phyloP scores from a whole-genome alignment of 208 protist genomes.

The Angomonas deanei region DNA sequence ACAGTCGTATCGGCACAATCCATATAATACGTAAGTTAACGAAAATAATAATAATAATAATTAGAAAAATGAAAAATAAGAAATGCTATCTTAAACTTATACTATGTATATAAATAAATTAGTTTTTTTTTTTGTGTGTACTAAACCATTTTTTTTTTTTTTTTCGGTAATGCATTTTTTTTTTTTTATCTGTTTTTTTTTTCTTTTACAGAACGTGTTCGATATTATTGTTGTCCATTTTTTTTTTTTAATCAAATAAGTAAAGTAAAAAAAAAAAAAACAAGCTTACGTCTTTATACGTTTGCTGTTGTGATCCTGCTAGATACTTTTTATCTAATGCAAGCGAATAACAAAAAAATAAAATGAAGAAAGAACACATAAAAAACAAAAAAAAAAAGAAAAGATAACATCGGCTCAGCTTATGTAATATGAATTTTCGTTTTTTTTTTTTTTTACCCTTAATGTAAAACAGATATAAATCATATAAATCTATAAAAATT shows the following conservation, averaged over 20 bases:
- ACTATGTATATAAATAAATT: too few relatives aligned
- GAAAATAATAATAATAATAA: too few relatives aligned
- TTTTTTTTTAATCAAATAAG: too few relatives aligned
- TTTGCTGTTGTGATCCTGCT: too few relatives aligned
- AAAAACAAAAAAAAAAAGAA: not conserved
- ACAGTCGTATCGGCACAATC: too few relatives aligned
- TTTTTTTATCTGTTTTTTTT: conserved; percentile 7
- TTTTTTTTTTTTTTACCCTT: not conserved
- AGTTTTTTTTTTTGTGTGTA: too few relatives aligned
- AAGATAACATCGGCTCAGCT: not conserved
- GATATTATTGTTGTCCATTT: too few relatives aligned
- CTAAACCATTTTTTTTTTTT: conserved; percentile 19
- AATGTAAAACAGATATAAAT: not conserved
- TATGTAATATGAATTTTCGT: too few relatives aligned
- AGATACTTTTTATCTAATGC: not conserved
- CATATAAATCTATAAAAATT: not conserved
- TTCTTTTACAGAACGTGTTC: not conserved
- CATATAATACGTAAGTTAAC: too few relatives aligned
- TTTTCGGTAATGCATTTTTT: not conserved
- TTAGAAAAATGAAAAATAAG: too few relatives aligned
- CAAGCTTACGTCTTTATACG: not conserved
- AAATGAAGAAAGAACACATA: not conserved
- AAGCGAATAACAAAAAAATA: not conserved
- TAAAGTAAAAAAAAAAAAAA: not conserved
- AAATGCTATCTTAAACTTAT: too few relatives aligned